Conservation (phyloP, 2,329 filamentous ascomycete species). For the Trichoderma semiorbis region DNA sequence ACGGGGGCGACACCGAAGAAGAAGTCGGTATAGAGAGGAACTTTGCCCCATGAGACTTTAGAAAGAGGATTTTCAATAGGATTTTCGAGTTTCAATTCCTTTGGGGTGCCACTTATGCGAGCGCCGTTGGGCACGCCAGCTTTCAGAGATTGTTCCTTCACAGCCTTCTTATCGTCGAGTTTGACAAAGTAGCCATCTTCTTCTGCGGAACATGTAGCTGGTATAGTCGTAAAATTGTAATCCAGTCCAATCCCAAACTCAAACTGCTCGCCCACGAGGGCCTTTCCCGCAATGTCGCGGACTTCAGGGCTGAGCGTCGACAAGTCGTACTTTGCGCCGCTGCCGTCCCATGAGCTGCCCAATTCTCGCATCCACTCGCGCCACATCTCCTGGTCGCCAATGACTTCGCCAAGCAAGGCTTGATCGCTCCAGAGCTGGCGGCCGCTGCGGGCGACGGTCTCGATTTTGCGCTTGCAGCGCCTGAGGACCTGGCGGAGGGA, state of each 20-base stretch:
- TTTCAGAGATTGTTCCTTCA: conserved; percentile 26
- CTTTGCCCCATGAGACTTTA: background rate
- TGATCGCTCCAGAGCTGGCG: conserved; percentile 39
- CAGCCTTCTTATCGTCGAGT: conserved; percentile 25
- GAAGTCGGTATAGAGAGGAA: conserved; percentile 1
- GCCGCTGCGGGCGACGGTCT: conserved; percentile 27
- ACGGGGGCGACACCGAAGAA: background rate
- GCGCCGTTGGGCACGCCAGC: conserved; percentile 16
- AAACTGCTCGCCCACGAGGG: conserved; percentile 30
- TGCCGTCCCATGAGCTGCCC: conserved; percentile 32
- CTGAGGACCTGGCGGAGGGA: conserved; percentile 25
- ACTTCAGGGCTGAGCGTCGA: conserved; percentile 22
- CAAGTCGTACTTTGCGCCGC: conserved; percentile 17
- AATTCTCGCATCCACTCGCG: conserved; percentile 22
- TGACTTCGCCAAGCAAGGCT: conserved; percentile 37
- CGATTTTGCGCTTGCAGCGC: conserved; percentile 25
- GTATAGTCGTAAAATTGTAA: conserved; percentile 37
- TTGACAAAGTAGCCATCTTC: conserved; percentile 36
- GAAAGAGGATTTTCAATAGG: background rate
- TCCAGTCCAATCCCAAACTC: conserved; percentile 40
- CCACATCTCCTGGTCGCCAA: conserved; percentile 39
- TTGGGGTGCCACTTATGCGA: background rate
- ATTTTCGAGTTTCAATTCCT: background rate
- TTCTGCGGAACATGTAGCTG: conserved; percentile 29
- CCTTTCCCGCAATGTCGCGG: conserved; percentile 27